These are phyloP conservation scores for Hymenoscyphus salicellus DNA, from an alignment of 2,329 filamentous ascomycete species.

Conservation along the genomic window DNA sequence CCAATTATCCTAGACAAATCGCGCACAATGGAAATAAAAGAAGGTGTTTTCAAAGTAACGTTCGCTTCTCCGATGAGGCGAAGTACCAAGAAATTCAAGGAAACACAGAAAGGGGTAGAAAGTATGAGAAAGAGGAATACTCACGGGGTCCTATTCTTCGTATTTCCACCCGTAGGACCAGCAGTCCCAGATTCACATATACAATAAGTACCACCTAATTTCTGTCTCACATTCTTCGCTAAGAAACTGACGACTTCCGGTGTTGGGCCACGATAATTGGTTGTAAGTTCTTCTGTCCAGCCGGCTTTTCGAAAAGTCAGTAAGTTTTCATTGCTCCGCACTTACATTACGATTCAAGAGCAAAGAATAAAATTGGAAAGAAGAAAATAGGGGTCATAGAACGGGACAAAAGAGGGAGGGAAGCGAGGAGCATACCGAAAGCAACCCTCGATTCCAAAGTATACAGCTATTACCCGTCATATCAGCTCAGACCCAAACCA, in stretches of 20 bases:
- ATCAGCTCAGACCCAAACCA: neutral
- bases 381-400: neutral
- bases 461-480: slow-evolving; percentile 26
- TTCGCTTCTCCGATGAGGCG: no score
- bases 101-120: neutral
- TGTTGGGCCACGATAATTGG: slow-evolving; percentile 57
- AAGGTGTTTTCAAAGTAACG: no score
- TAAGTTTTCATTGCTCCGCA: neutral
- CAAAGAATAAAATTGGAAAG: neutral
- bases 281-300: slow-evolving; percentile 55
- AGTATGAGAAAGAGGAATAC: slow-evolving; percentile 16
- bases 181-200: slow-evolving; percentile 61
- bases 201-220: slow-evolving; percentile 54
- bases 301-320: slow-evolving; percentile 41
- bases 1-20: no score
- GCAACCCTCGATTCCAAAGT: slow-evolving; percentile 34
- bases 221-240: slow-evolving; percentile 54
- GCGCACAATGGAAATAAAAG: no score
- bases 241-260: slow-evolving; percentile 54
- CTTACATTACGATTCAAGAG: neutral
- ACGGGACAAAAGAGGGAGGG: neutral
- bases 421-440: slow-evolving; percentile 27
- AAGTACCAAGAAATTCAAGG: neutral
- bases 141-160: slow-evolving; percentile 54
- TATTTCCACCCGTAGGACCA: slow-evolving; percentile 58